Percentiles rank a stretch among this genome's conserved stretches.
Evolutionary conservation across 441 rosid genomes (phyloP).

Genomic region (Geranium incanum): DNA sequence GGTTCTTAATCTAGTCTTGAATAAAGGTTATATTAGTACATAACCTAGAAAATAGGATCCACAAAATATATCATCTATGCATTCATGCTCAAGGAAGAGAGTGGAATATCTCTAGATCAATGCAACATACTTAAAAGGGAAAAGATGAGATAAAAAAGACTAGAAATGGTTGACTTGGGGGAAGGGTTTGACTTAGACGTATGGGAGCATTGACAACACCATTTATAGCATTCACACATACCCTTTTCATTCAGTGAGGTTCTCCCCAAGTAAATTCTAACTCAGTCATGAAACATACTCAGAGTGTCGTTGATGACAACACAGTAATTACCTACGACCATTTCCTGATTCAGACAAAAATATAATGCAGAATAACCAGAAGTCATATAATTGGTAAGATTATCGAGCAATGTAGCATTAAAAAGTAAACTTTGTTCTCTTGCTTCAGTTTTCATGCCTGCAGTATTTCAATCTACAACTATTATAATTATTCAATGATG

Average conservation of each 20-base stretch:
- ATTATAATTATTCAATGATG: not conserved
- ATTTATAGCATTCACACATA: not conserved
- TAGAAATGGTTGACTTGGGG: no score
- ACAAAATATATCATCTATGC: not conserved
- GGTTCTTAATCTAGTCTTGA: conserved; percentile 54
- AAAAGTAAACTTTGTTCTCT: not conserved
- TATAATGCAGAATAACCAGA: no score
- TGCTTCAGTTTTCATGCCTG: not conserved
- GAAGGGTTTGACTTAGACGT: no score
- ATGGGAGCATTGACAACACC: no score
- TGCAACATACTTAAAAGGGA: not conserved
- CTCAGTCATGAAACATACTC: no score
- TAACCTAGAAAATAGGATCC: not conserved
- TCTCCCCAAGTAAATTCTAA: no score
- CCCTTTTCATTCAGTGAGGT: no score
- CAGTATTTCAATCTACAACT: not conserved
- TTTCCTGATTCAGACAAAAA: not conserved
- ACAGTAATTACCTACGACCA: not conserved
- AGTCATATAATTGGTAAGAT: not conserved
- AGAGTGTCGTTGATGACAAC: no score
- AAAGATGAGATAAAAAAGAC: no score
- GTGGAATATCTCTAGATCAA: not conserved
- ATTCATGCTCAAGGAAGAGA: not conserved
- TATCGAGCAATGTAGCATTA: not conserved
- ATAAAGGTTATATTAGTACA: conserved; percentile 17